Percentiles rank a stretch among this genome's conserved stretches.
These are phyloP conservation scores for Amaranthus cruentus DNA, from an alignment of 148 eudicot species.

Conservation along the genomic window DNA sequence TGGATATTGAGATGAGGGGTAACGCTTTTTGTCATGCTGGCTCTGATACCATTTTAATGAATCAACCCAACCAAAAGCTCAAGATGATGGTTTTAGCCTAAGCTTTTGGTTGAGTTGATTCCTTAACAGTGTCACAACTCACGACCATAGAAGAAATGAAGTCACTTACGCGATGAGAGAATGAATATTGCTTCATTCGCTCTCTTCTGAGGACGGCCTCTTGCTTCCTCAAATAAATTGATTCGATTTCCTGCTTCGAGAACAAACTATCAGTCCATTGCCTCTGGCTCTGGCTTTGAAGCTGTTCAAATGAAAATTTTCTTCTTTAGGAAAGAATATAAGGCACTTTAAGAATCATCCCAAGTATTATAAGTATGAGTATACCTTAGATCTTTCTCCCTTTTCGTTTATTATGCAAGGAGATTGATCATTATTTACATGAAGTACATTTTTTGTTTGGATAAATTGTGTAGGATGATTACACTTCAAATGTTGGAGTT, in stretches of 20 bases:
- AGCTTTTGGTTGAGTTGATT: no score
- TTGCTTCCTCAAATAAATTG: conserved; percentile 45
- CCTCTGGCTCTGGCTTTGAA: conserved; percentile 38
- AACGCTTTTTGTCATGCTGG: no score
- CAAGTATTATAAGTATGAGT: no score
- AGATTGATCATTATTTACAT: conserved; percentile 19
- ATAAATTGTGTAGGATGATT: conserved; percentile 2
- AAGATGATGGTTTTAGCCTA: no score
- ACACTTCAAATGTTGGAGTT: conserved; percentile 26
- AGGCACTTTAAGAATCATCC: no score
- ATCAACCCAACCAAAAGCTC: no score
- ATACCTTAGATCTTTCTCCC: conserved; percentile 34
- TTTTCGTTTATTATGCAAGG: conserved; percentile 29
- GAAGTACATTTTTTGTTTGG: conserved; percentile 15
- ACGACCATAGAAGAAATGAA: background rate
- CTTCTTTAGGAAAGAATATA: background rate
- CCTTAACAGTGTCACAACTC: no score
- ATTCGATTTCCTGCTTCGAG: conserved; percentile 48
- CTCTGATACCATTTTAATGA: no score
- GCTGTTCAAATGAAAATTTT: conserved; percentile 23
- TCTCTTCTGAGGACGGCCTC: conserved; percentile 56
- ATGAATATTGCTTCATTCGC: conserved; percentile 72
- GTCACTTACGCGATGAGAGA: conserved; percentile 57
- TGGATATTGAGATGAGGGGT: no score
- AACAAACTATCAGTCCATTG: conserved; percentile 50